Evolutionary conservation across 2,329 filamentous ascomycete species (phyloP), one percentile per base, ranked within the genome.

Genomic region (Torrubiellomyces zombiae): DNA sequence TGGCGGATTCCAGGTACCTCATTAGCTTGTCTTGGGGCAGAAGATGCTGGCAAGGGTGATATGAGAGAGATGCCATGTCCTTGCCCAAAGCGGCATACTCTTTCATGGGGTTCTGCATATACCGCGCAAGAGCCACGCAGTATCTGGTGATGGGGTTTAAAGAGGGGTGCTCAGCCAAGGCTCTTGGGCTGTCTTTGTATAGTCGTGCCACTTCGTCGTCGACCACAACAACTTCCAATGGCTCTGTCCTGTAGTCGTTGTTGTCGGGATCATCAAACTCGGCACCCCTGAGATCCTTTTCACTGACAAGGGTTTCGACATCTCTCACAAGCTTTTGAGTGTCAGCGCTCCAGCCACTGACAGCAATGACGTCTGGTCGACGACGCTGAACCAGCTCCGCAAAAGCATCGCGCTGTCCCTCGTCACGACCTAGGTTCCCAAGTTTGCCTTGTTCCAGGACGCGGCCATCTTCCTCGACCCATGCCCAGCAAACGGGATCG

Each of bases 201-300:
- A 95, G 66, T 21, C 89, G 73, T n/a, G 89, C 89, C 24, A 94
- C 83, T 53, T 98, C 89, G 40, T 98, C 89, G 39, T 95, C 94
- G 33, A 94, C 79, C 27, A 93, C 71, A 16, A 95, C 63, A 7
- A 95, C 77, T 30, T 95, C 86, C 16, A 98, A 60, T 8, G 71
- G 69, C 42, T 93, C 83, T 29, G 63, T 78, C 29, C 74, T 66
- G 34, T 78, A 76, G 32, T 83, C 75, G 28, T 71, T 71, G 15
- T 69, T 70, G n/a, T 86, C 78, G 2, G 61, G 56, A 35, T 93
- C 80, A 25, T 83, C 74, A 40, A 79, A 93, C n/a, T 81, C 70
- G 9, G 79, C 70, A 4, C 81, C 78, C 38, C 73, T 74, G 7
- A 98, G 60, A 25, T 76, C 67, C 44, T 81, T 75, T 32, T 80